Conservation (phyloP, 148 eudicot species). For the Rhododendron griersonianum region DNA sequence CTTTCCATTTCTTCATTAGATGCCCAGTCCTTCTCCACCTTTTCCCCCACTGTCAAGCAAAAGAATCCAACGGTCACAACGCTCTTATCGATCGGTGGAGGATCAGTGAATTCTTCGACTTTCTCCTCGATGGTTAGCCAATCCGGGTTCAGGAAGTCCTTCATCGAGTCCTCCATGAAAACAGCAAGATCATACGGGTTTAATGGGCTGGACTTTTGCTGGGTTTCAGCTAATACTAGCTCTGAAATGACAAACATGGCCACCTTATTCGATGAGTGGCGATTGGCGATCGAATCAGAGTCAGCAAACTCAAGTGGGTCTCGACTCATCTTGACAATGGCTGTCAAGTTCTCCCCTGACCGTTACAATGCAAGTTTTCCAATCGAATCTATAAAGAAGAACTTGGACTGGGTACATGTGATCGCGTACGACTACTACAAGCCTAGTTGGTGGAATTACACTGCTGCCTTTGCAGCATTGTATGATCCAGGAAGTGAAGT, state of each 20-base stretch:
- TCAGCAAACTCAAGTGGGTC: background rate
- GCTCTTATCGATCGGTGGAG: background rate
- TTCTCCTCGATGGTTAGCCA: conserved; percentile 13
- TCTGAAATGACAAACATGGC: conserved; percentile 14
- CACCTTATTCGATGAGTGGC: conserved; percentile 31
- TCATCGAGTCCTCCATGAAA: conserved; percentile 34
- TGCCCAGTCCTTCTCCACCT: background rate
- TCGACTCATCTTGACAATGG: conserved; percentile 23
- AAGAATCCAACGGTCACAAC: background rate
- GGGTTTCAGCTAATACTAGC: conserved; percentile 4
- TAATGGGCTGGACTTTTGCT: conserved; percentile 27
- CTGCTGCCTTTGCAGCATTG: conserved; percentile 35
- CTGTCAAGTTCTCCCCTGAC: background rate
- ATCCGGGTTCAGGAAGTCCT: conserved; percentile 21
- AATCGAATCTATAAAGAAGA: conserved; percentile 20
- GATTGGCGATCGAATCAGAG: conserved; percentile 19
- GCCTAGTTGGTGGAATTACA: conserved; percentile 18
- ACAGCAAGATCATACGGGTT: conserved; percentile 27
- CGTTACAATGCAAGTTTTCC: conserved; percentile 13
- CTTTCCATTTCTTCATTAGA: background rate
- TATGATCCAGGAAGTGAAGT: conserved; percentile 33
- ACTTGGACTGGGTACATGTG: conserved; percentile 37
- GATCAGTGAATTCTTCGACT: background rate
- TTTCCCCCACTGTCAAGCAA: background rate
- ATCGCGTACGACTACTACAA: conserved; percentile 27